phyloP scores from a whole-genome alignment of 2,329 filamentous ascomycete genomes.

The Cladobotryum mycophilum region DNA sequence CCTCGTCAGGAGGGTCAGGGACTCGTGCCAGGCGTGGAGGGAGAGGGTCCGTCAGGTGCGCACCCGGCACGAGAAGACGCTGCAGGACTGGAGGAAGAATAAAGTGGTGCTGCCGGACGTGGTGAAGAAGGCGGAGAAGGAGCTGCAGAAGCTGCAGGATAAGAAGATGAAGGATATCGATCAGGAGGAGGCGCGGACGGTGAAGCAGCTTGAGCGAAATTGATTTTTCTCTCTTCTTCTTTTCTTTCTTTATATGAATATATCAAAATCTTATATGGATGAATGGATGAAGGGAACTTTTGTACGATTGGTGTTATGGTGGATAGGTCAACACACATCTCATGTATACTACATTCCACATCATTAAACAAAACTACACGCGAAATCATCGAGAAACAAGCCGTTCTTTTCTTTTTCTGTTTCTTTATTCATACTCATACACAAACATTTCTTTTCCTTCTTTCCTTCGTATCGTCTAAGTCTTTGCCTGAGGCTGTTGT shows the following conservation, averaged over 20 bases:
- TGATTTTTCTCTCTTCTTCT: not conserved
- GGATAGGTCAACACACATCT: no score
- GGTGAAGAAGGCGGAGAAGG: constrained; percentile 41
- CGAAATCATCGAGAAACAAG: no score
- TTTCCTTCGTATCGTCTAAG: constrained; percentile 11
- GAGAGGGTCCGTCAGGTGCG: constrained; percentile 43
- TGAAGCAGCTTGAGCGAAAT: constrained; percentile 34
- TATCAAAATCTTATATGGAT: constrained; percentile 16
- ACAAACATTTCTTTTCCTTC: not conserved
- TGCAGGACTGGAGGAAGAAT: constrained; percentile 44
- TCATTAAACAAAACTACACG: no score
- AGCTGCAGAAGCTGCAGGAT: constrained; percentile 45
- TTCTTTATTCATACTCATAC: no score
- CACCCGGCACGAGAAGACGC: constrained; percentile 41
- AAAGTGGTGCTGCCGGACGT: constrained; percentile 39
- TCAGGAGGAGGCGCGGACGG: constrained; percentile 41
- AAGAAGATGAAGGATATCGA: constrained; percentile 48
- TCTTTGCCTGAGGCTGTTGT: constrained; percentile 21
- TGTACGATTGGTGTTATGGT: no score
- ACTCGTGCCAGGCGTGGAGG: constrained; percentile 44
- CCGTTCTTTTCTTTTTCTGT: no score
- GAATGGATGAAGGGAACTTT: no score
- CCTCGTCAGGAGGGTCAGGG: constrained; percentile 36
- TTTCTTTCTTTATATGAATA: not conserved
- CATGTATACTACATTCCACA: not conserved